phyloP scores from a whole-genome alignment of 768 basidiomycete genomes.

The Trametes punicea region DNA sequence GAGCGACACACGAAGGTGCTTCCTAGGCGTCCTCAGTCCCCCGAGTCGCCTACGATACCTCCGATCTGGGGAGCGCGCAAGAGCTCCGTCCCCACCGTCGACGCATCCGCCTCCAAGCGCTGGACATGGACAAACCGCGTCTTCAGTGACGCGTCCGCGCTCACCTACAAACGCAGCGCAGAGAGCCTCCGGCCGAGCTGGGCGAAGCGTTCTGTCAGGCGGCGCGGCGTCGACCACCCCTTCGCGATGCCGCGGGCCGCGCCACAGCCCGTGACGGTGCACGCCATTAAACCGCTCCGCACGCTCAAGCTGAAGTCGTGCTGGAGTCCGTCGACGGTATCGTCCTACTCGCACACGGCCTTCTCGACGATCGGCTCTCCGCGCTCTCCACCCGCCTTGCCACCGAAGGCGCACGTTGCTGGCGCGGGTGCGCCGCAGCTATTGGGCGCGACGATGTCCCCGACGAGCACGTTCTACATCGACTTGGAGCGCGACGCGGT shows the following conservation, averaged over 20 bases:
- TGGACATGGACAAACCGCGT: conserved; percentile 23
- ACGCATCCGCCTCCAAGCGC: conserved; percentile 1
- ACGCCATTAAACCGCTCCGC: conserved; percentile 18
- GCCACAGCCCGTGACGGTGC: conserved; percentile 26
- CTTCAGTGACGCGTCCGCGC: conserved; percentile 21
- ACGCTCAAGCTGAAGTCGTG: conserved; percentile 31
- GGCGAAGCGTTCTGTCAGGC: conserved; percentile 40
- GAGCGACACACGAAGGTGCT: conserved; percentile 13
- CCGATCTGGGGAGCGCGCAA: conserved; percentile 13
- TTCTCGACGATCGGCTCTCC: neutral
- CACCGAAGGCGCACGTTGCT: conserved; percentile 18
- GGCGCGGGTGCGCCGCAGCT: conserved; percentile 9
- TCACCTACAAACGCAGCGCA: conserved; percentile 16
- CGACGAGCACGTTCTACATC: conserved; percentile 21
- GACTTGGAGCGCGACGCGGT: conserved; percentile 18
- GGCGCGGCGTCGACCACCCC: conserved; percentile 58
- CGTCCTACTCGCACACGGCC: neutral
- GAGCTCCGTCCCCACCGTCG: neutral
- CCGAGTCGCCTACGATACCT: conserved; percentile 5
- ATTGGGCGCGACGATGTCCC: conserved; percentile 23
- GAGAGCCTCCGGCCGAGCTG: conserved; percentile 43
- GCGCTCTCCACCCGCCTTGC: conserved; percentile 7
- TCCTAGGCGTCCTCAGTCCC: conserved; percentile 2
- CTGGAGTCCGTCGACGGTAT: conserved; percentile 29
- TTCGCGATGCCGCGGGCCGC: conserved; percentile 35